These are phyloP conservation scores for Fusarium hostae DNA, from an alignment of 2,329 filamentous ascomycete species.

Conservation along the genomic window DNA sequence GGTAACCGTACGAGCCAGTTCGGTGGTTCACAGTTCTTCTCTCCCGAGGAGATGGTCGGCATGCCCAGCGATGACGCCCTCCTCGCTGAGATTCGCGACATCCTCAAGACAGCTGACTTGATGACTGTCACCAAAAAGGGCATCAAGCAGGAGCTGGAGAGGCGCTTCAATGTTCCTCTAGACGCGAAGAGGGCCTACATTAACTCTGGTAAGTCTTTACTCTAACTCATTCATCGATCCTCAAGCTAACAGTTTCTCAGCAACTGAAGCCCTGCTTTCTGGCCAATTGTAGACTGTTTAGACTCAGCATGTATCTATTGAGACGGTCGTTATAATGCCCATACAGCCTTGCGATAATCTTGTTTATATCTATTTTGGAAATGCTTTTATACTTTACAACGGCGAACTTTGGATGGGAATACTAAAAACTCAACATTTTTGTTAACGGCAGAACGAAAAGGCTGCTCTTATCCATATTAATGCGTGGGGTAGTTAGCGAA, in stretches of 20 bases:
- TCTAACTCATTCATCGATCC: background rate
- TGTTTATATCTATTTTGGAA: slow-evolving; percentile 22
- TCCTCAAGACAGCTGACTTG: slow-evolving; percentile 88
- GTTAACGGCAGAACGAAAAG: slow-evolving; percentile 17
- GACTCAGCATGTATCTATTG: slow-evolving; percentile 15
- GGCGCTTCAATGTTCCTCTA: slow-evolving; percentile 85
- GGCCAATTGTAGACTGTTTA: slow-evolving; percentile 71
- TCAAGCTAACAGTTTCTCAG: slow-evolving; percentile 52
- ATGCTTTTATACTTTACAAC: slow-evolving; percentile 11
- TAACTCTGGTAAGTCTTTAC: slow-evolving; percentile 75
- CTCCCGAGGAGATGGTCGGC: slow-evolving; percentile 74
- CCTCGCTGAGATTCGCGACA: slow-evolving; percentile 92
- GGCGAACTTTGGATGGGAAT: slow-evolving; percentile 40
- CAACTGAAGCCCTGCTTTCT: slow-evolving; percentile 82
- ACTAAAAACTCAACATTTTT: slow-evolving; percentile 40
- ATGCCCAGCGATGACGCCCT: slow-evolving; percentile 90
- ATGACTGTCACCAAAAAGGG: slow-evolving; percentile 99
- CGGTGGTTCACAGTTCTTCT: slow-evolving; percentile 68
- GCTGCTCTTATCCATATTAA: slow-evolving; percentile 42
- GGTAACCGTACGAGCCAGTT: slow-evolving; percentile 70
- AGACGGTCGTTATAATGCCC: slow-evolving; percentile 34
- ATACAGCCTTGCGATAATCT: slow-evolving; percentile 24
- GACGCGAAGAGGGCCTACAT: slow-evolving; percentile 94
- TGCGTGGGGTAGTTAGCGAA: slow-evolving; percentile 36
- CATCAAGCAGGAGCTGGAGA: slow-evolving; percentile 92